Evolutionary conservation across 2,329 filamentous ascomycete species (phyloP), one percentile per base, ranked within the genome.

Genomic region (Exophiala sp.): DNA sequence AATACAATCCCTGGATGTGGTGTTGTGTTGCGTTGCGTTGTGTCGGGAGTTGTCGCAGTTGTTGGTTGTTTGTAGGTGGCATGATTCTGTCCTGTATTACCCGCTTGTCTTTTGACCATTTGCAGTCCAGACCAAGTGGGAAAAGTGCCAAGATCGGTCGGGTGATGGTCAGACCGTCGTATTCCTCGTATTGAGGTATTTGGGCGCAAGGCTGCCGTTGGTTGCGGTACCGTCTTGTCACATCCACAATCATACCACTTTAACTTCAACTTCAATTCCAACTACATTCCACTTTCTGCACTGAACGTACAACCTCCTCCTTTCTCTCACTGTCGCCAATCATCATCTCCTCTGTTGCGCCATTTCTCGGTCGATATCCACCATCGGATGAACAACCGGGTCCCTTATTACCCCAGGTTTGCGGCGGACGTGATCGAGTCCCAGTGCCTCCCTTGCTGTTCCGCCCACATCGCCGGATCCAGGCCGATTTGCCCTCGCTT

Each of bases 111-210:
- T 27, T 2, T 13, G 2, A 34, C 30, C 10, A 34, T 13, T n/a
- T 34, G 10, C 5, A n/a, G n/a, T n/a, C n/a, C 14, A 34, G 11
- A 16, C 11, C 14, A 13, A 13, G 9, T n/a, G 7, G 2, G 30
- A 11, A n/a, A n/a, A n/a, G n/a, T 22, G 39, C 14, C 21, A 11
- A 29, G 10, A n/a, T 30, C 1, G 13, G 24, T 32, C 40, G 23
- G 40, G 40, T 43, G 40, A 43, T 24, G 2, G 40, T 43, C 40
- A 29, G 40, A 43, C 40, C 3, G 38, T 9, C 6, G 38, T 2
- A 27, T 41, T 41, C 23, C 14, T 9, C 23, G 38, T 41, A 41
- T 41, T 41, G 38, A 41, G 38, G 8, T 5, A 24, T 14, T 41
- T 41, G 18, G 9, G 38, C 2, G n/a, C 14, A 18, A 8, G 7